A percentile compares a stretch with the other conserved stretches of the same genome.
These are phyloP conservation scores for Kodamaea sp. DNA, from an alignment of 1,139 yeast genomes.

Conservation along the genomic window DNA sequence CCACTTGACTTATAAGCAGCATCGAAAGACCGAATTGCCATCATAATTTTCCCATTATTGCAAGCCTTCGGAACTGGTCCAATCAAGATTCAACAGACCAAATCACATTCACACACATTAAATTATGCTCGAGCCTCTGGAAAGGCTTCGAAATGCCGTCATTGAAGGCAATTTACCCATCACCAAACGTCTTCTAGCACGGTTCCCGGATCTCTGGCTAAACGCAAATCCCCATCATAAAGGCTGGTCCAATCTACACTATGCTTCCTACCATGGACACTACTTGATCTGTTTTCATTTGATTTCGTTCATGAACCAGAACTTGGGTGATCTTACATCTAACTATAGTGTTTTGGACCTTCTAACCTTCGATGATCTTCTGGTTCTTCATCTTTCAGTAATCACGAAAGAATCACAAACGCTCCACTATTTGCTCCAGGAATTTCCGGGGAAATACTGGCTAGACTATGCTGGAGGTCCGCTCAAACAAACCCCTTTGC, in stretches of 20 bases:
- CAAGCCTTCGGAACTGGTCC: no score
- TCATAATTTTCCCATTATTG: no score
- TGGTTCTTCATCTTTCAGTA: conserved; percentile 78
- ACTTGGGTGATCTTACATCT: conserved; percentile 17
- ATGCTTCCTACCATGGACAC: conserved; percentile 80
- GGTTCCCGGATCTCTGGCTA: conserved; percentile 76
- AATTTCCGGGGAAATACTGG: conserved; percentile 71
- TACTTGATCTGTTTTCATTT: conserved; percentile 72
- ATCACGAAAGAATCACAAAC: conserved; percentile 71
- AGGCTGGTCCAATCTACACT: conserved; percentile 92
- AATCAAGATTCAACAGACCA: no score
- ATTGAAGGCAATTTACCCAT: conserved; percentile 70
- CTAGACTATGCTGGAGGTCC: conserved; percentile 51
- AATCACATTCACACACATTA: no score
- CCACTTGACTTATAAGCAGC: no score
- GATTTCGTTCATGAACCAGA: conserved; percentile 36
- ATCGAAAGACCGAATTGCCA: no score
- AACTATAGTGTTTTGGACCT: conserved; percentile 31
- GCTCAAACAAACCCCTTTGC: conserved; percentile 66
- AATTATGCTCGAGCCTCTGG: conserved; percentile 60
- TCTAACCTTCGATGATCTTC: conserved; percentile 63
- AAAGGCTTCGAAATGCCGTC: conserved; percentile 74
- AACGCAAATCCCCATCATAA: conserved; percentile 65
- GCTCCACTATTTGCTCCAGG: conserved; percentile 76
- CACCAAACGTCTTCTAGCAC: conserved; percentile 65